A percentile compares a stretch with the other conserved stretches of the same genome.
These are phyloP conservation scores for Seiridium cupressi DNA, from an alignment of 2,329 filamentous ascomycete genomes.

Conservation along the genomic window DNA sequence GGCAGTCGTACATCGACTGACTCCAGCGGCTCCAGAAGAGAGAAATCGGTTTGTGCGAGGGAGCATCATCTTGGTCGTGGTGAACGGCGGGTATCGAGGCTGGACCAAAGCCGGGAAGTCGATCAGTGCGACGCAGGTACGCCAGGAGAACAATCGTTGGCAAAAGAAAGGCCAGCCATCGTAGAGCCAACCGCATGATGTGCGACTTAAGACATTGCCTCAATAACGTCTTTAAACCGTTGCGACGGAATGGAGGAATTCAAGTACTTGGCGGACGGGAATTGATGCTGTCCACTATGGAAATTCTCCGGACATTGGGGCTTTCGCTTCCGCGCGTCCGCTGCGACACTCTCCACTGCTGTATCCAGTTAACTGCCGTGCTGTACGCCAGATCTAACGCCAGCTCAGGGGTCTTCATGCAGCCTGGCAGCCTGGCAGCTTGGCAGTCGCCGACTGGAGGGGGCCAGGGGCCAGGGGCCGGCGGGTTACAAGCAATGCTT, in stretches of 20 bases:
- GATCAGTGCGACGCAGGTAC: neutral
- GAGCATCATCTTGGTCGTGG: neutral
- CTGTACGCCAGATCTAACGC: neutral
- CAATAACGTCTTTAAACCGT: neutral
- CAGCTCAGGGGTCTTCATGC: neutral
- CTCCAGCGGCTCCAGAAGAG: conserved; percentile 9
- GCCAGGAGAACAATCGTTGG: neutral
- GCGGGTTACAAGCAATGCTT: too few relatives aligned
- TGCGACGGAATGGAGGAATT: neutral
- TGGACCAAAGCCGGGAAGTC: neutral
- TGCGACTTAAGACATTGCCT: conserved; percentile 4
- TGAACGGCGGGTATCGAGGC: neutral
- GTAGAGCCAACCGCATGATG: conserved; percentile 7
- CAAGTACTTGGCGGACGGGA: too few relatives aligned
- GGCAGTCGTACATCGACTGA: conserved; percentile 2
- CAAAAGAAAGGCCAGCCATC: conserved; percentile 8
- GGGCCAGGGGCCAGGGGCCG: too few relatives aligned
- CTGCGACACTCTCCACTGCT: neutral
- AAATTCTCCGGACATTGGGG: neutral
- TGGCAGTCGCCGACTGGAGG: too few relatives aligned
- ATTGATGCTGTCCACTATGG: too few relatives aligned
- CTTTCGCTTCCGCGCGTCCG: neutral
- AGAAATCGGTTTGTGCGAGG: neutral
- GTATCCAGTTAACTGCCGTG: neutral
- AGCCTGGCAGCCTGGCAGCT: too few relatives aligned